Evolutionary conservation across 345 rosid genomes (phyloP).

Genomic region (Acer yangbiense): DNA sequence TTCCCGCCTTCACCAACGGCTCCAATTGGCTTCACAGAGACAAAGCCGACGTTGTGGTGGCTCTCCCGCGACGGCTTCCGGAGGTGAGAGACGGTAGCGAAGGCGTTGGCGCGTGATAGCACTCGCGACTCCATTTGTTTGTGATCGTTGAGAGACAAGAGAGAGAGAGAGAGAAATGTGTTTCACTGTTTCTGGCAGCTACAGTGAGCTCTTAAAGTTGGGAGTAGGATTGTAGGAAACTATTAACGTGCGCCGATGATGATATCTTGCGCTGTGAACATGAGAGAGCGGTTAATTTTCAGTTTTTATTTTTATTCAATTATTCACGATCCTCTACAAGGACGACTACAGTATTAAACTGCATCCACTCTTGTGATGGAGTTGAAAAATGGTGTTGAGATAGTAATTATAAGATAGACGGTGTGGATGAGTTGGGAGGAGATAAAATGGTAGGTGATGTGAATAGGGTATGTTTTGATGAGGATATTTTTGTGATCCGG

Average conservation of each 20-base stretch:
- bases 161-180: conserved; percentile 22
- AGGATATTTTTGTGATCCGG: background rate
- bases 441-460: background rate
- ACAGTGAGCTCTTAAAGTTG: conserved; percentile 27
- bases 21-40: conserved; percentile 49
- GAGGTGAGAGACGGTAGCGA: conserved; percentile 46
- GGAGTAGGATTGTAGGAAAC: conserved; percentile 5
- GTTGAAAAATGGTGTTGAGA: background rate
- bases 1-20: conserved; percentile 72
- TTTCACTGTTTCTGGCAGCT: background rate
- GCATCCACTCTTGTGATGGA: background rate
- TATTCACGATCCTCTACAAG: background rate
- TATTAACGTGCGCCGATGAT: conserved; percentile 7
- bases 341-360: too few species aligned
- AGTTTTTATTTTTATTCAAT: background rate
- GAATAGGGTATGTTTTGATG: background rate
- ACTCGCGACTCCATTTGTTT: conserved; percentile 75
- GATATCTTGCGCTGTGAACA: conserved; percentile 11
- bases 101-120: conserved; percentile 60
- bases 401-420: background rate
- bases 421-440: background rate
- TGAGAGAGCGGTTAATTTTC: conserved; percentile 7
- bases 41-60: conserved; percentile 23
- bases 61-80: conserved; percentile 34
- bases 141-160: background rate